Evolutionary conservation across 2,329 filamentous ascomycete genomes (phyloP).

Genomic region (Pseudocercospora macadamiae): DNA sequence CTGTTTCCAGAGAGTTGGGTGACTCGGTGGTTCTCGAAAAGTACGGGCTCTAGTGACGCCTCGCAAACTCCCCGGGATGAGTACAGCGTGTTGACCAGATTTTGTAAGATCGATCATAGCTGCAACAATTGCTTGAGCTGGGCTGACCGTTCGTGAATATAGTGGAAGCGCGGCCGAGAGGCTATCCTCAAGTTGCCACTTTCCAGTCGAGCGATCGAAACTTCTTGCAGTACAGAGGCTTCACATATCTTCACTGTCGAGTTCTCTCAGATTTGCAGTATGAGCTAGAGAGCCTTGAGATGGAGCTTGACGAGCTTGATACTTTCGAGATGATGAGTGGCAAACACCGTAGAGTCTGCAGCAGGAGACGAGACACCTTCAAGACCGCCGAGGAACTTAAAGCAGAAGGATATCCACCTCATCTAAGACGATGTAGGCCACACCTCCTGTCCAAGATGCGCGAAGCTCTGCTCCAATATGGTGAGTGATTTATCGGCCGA

Average conservation of each 20-base stretch:
- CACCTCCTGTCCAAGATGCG: slow-evolving; percentile 27
- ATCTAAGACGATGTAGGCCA: too few species aligned
- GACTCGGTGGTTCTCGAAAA: too few species aligned
- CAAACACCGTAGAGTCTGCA: slow-evolving; percentile 3
- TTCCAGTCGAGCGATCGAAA: slow-evolving; percentile 46
- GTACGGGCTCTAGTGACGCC: too few species aligned
- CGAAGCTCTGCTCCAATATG: slow-evolving; percentile 31
- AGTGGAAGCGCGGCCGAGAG: slow-evolving; percentile 45
- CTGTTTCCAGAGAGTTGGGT: too few species aligned
- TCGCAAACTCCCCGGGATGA: too few species aligned
- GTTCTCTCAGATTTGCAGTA: slow-evolving; percentile 44
- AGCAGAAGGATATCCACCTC: too few species aligned
- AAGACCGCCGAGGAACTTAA: slow-evolving; percentile 9
- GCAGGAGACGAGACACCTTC: slow-evolving; percentile 12
- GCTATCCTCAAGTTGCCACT: slow-evolving; percentile 43
- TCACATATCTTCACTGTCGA: slow-evolving; percentile 45
- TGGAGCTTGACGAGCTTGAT: slow-evolving; percentile 40
- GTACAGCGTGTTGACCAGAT: too few species aligned
- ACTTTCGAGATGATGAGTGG: slow-evolving; percentile 22
- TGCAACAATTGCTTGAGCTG: too few species aligned
- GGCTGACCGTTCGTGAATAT: neutral
- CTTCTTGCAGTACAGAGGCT: slow-evolving; percentile 45
- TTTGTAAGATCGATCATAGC: too few species aligned
- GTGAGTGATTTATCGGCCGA: too few species aligned
- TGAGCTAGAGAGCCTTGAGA: slow-evolving; percentile 42